Evolutionary conservation across 306 rosid species (phyloP).

Genomic region (Sesbania bispinosa): DNA sequence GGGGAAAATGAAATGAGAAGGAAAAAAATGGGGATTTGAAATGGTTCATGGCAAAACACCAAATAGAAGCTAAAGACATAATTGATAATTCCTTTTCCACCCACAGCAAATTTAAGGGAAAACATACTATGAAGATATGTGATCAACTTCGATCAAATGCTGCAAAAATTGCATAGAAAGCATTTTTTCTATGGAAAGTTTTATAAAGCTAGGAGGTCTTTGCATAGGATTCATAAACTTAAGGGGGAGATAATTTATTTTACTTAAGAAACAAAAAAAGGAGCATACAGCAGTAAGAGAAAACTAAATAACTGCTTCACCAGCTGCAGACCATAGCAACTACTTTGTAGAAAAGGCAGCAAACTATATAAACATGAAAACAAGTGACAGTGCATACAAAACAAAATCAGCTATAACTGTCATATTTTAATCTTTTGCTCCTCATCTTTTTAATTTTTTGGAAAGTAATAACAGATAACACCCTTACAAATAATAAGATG

Average conservation of each 20-base stretch:
- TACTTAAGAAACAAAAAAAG: not conserved
- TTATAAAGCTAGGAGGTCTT: not conserved
- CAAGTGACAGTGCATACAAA: not conserved
- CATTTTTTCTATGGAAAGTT: not conserved
- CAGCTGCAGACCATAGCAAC: not conserved
- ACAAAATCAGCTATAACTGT: not conserved
- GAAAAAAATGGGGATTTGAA: not conserved
- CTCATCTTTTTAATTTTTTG: too few species aligned
- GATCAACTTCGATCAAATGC: not conserved
- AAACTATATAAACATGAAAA: not conserved
- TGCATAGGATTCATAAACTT: not conserved
- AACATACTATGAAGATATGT: not conserved
- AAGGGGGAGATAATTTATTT: not conserved
- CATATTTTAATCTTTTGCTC: too few species aligned
- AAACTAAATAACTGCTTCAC: slow-evolving; percentile 1
- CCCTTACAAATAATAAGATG: not conserved
- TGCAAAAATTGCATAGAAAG: not conserved
- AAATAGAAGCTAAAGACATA: not conserved
- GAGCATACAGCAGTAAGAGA: not conserved
- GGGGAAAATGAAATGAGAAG: too few species aligned
- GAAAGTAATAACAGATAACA: not conserved
- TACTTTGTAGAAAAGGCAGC: not conserved
- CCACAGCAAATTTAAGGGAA: not conserved
- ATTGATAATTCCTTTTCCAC: not conserved
- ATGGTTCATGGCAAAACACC: not conserved